A percentile compares a stretch with the other conserved stretches of the same genome.
Evolutionary conservation across 1,284 basidiomycete genomes (phyloP).

Genomic region (Trichosporon ovoides): DNA sequence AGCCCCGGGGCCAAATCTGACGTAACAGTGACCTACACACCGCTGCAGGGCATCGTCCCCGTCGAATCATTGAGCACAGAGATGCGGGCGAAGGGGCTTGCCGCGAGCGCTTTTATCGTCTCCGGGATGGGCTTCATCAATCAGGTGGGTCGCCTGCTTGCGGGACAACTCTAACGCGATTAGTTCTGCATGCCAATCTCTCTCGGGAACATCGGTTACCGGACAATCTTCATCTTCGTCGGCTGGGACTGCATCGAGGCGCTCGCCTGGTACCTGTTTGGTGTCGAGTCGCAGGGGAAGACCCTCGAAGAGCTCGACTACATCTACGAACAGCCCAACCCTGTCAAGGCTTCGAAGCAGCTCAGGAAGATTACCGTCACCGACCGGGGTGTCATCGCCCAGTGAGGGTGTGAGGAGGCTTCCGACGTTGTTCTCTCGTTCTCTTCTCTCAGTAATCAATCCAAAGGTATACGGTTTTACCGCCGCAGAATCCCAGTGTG

Average conservation of each 20-base stretch:
- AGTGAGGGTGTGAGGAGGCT: not conserved
- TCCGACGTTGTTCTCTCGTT: too few relatives aligned
- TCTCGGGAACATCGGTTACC: slow-evolving; percentile 49
- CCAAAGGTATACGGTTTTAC: too few relatives aligned
- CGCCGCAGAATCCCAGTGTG: too few relatives aligned
- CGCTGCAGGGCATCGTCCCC: slow-evolving; percentile 63
- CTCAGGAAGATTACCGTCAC: slow-evolving; percentile 8
- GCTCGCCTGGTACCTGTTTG: slow-evolving; percentile 42
- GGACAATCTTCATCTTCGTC: slow-evolving; percentile 31
- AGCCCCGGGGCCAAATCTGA: not conserved
- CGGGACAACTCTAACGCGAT: too few relatives aligned
- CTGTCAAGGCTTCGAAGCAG: slow-evolving; percentile 40
- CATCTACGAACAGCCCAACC: slow-evolving; percentile 45
- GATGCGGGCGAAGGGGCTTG: slow-evolving; percentile 77
- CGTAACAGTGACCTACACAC: slow-evolving; percentile 16
- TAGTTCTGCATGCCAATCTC: slow-evolving; percentile 48
- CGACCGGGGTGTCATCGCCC: slow-evolving; percentile 2
- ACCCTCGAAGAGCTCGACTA: slow-evolving; percentile 44
- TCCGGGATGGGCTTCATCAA: slow-evolving; percentile 55
- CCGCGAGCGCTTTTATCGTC: slow-evolving; percentile 50
- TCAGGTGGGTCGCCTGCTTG: slow-evolving; percentile 19
- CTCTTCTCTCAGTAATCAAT: too few relatives aligned
- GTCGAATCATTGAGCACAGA: slow-evolving; percentile 85
- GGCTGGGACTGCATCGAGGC: slow-evolving; percentile 42
- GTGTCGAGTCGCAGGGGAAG: slow-evolving; percentile 43